A percentile compares a stretch with the other conserved stretches of the same genome.
These are phyloP conservation scores for Solanum megistacrolobum DNA, from an alignment of 257 asterid species.

Conservation along the genomic window DNA sequence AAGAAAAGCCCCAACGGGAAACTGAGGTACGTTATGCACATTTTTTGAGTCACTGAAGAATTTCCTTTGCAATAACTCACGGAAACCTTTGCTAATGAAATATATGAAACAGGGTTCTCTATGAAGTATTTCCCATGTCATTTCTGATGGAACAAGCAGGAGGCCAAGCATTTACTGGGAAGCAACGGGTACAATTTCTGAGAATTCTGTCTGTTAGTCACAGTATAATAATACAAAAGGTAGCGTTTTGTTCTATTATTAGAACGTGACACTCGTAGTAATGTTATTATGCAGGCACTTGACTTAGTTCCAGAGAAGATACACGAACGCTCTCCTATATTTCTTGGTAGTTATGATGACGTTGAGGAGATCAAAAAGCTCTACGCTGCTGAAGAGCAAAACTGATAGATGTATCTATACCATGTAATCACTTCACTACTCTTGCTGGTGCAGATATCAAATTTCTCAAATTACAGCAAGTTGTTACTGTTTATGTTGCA, in stretches of 20 bases:
- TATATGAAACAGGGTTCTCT: slow-evolving; percentile 58
- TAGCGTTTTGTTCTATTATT: too few species aligned
- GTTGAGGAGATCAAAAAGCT: slow-evolving; percentile 87
- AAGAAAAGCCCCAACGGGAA: slow-evolving; percentile 94
- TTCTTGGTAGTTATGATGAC: slow-evolving; percentile 89
- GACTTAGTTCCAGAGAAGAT: slow-evolving; percentile 75
- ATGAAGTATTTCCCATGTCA: slow-evolving; percentile 97
- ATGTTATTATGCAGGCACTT: slow-evolving; percentile 47
- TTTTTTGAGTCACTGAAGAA: neutral
- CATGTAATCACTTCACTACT: neutral
- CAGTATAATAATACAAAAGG: neutral
- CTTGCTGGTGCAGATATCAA: neutral
- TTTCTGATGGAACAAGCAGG: slow-evolving; percentile 98
- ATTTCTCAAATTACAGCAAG: neutral
- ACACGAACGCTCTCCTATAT: slow-evolving; percentile 91
- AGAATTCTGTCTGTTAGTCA: neutral
- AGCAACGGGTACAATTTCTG: slow-evolving; percentile 45
- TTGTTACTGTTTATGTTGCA: neutral
- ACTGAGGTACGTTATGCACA: slow-evolving; percentile 41
- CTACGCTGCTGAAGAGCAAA: slow-evolving; percentile 57
- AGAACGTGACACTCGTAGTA: neutral
- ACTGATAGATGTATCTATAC: slow-evolving; percentile 9
- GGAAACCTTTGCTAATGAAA: neutral
- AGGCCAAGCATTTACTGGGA: slow-evolving; percentile 93
- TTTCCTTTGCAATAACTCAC: neutral